Evolutionary conservation across 306 rosid genomes (phyloP).

Genomic region (Dryas alaskensis): DNA sequence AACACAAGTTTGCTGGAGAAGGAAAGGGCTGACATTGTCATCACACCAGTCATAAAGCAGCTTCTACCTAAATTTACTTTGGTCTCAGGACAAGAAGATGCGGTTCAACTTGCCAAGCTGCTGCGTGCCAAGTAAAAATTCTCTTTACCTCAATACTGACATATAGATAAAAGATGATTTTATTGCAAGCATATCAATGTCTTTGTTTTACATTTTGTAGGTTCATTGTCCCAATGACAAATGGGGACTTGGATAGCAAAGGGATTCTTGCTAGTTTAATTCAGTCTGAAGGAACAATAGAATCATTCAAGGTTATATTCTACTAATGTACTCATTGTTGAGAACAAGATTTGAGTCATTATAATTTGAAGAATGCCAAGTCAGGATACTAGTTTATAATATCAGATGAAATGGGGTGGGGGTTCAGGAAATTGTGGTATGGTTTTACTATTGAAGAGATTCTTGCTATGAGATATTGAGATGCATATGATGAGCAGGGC

Average conservation of each 20-base stretch:
- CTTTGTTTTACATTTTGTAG: conserved; percentile 31
- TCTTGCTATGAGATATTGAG: too few species aligned
- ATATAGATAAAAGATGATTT: not conserved
- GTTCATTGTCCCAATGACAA: conserved; percentile 80
- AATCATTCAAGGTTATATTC: conserved; percentile 73
- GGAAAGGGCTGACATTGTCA: conserved; percentile 76
- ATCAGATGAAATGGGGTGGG: not conserved
- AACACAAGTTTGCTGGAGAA: conserved; percentile 55
- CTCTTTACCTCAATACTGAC: not conserved
- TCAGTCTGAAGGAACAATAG: conserved; percentile 66
- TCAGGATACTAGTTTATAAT: not conserved
- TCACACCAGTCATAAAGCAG: conserved; percentile 89
- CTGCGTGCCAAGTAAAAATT: conserved; percentile 65
- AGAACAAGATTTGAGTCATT: not conserved
- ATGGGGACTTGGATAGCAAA: conserved; percentile 85
- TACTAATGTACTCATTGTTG: conserved; percentile 2
- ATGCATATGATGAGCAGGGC: too few species aligned
- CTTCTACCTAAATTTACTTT: conserved; percentile 75
- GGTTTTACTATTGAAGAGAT: too few species aligned
- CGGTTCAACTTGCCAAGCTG: conserved; percentile 78
- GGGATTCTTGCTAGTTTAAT: conserved; percentile 73
- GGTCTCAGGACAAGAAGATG: conserved; percentile 97
- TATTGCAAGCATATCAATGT: not conserved
- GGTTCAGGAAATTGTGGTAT: too few species aligned
- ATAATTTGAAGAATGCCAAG: not conserved